These are phyloP conservation scores for Kazachstania africana DNA, from an alignment of 805 yeast species.

Conservation along the genomic window DNA sequence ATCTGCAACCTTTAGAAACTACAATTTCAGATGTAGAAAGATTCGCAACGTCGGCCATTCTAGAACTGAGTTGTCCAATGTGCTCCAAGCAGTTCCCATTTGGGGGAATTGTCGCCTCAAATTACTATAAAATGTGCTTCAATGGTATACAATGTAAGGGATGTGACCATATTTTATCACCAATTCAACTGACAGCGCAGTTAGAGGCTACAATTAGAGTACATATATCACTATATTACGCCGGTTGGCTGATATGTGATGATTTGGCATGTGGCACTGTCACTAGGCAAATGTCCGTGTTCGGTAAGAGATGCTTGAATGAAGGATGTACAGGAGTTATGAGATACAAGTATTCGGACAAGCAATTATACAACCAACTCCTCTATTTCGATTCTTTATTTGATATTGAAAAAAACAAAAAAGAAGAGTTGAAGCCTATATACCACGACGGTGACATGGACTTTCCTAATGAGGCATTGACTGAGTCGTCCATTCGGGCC, in stretches of 20 bases:
- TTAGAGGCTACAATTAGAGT: slow-evolving; percentile 60
- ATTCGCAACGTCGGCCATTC: slow-evolving; percentile 50
- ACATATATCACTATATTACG: slow-evolving; percentile 66
- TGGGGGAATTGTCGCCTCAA: slow-evolving; percentile 63
- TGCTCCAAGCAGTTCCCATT: slow-evolving; percentile 54
- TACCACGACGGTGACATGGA: slow-evolving; percentile 27
- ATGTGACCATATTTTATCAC: slow-evolving; percentile 43
- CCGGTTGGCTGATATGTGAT: slow-evolving; percentile 79
- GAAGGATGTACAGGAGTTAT: slow-evolving; percentile 63
- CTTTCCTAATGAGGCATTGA: slow-evolving; percentile 24
- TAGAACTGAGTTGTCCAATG: slow-evolving; percentile 43
- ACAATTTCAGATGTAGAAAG: slow-evolving; percentile 73
- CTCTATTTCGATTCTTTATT: slow-evolving; percentile 68
- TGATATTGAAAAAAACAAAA: slow-evolving; percentile 69
- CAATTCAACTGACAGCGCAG: slow-evolving; percentile 53
- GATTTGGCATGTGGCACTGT: slow-evolving; percentile 69
- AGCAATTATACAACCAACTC: slow-evolving; percentile 75
- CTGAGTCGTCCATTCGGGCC: slow-evolving; percentile 51
- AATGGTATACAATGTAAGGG: slow-evolving; percentile 60
- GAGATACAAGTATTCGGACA: slow-evolving; percentile 66
- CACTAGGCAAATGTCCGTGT: slow-evolving; percentile 80
- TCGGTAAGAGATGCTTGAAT: slow-evolving; percentile 70
- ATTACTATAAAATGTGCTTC: slow-evolving; percentile 47
- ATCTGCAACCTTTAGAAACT: slow-evolving; percentile 66
- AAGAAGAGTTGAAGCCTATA: slow-evolving; percentile 42